Percentiles rank a stretch among this genome's conserved stretches.
Evolutionary conservation across 306 rosid genomes (phyloP).

Genomic region (Cucumis hystrix): DNA sequence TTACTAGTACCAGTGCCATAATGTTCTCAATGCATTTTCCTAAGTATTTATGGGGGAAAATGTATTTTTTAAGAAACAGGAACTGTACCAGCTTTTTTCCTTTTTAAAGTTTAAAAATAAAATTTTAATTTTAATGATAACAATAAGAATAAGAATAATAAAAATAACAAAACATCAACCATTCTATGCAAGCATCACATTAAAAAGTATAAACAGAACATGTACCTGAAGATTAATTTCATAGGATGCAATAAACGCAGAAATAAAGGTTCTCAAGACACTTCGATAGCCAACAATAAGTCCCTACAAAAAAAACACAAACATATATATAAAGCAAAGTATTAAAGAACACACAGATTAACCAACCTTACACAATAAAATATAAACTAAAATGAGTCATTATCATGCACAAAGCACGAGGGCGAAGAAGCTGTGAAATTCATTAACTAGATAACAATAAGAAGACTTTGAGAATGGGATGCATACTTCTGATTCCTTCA

Average conservation of each 20-base stretch:
- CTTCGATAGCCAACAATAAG: conserved; percentile 68
- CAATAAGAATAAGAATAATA: no score
- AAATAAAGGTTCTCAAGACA: conserved; percentile 76
- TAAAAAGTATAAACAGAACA: conserved; percentile 1
- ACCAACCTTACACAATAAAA: not conserved
- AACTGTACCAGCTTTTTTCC: no score
- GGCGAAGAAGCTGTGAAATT: not conserved
- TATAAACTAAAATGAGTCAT: not conserved
- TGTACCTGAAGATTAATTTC: conserved; percentile 76
- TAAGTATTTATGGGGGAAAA: no score
- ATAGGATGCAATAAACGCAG: conserved; percentile 90
- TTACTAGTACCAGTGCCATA: not conserved
- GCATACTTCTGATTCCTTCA: conserved; percentile 79
- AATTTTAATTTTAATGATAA: no score
- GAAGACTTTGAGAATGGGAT: conserved; percentile 13
- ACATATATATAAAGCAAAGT: not conserved
- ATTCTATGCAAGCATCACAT: conserved; percentile 7
- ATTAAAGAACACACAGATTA: not conserved
- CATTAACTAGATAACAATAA: not conserved
- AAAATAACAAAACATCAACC: not conserved
- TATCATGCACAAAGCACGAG: not conserved
- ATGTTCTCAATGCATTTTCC: not conserved
- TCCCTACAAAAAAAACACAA: conserved; percentile 30
- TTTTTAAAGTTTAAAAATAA: no score
- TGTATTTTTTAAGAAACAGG: no score